These are phyloP conservation scores for Tulasnella sp. DNA, from an alignment of 768 basidiomycete species.

Conservation along the genomic window DNA sequence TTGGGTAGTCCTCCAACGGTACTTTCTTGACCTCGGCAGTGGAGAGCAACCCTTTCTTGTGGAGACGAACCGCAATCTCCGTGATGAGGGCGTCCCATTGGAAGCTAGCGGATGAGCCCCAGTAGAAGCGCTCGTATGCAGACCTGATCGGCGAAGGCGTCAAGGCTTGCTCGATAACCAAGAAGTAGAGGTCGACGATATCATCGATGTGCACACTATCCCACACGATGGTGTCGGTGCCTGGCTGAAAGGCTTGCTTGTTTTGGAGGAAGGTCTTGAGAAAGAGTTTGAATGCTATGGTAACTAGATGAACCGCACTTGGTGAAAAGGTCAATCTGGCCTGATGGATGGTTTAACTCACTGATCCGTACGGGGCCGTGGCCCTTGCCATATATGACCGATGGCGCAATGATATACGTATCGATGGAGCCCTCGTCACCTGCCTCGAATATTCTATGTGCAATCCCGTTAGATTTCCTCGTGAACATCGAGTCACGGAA, in stretches of 20 bases:
- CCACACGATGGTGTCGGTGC: slow-evolving; percentile 12
- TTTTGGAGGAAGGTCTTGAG: slow-evolving; percentile 17
- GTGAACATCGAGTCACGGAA: background rate
- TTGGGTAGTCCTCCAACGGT: background rate
- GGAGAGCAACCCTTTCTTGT: slow-evolving; percentile 9
- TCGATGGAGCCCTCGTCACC: slow-evolving; percentile 14
- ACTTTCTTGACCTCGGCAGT: slow-evolving; percentile 5
- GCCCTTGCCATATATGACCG: slow-evolving; percentile 12
- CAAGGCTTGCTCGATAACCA: slow-evolving; percentile 12
- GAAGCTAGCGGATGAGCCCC: background rate
- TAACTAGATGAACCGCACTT: background rate
- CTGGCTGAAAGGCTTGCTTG: slow-evolving; percentile 9
- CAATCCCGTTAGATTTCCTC: background rate
- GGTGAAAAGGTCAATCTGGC: background rate
- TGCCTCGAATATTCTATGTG: slow-evolving; percentile 14
- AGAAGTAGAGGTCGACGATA: slow-evolving; percentile 13
- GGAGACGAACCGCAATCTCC: slow-evolving; percentile 7
- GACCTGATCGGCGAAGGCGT: background rate
- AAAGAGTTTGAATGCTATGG: slow-evolving; percentile 20
- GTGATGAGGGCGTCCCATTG: slow-evolving; percentile 11
- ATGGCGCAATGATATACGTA: slow-evolving; percentile 18
- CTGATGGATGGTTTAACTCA: background rate
- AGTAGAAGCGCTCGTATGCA: slow-evolving; percentile 17
- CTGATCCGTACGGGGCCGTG: slow-evolving; percentile 8
- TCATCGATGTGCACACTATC: slow-evolving; percentile 15